Evolutionary conservation across 345 rosid species (phyloP), one percentile per base, ranked within the genome.

Genomic region (Excoecaria agallocha): DNA sequence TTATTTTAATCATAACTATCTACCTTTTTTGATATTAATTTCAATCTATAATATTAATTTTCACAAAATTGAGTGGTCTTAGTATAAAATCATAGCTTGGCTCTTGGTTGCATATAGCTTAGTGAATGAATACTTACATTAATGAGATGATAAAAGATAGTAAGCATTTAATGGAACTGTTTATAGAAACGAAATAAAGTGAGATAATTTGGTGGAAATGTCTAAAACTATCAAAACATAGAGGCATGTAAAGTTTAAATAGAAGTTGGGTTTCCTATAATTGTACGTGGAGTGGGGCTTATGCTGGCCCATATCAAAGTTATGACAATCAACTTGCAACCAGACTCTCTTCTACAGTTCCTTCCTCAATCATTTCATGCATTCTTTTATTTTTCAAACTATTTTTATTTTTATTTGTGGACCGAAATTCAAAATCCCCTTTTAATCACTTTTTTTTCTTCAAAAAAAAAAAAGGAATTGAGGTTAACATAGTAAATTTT

Each of bases 231-330:
- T 8, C n/a, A 62, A 62, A 37, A 62, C 45, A 62, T 12, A 9
- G 9, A 41, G 56, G 63, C 63, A 41, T 8, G 9, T n/a, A 60
- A 62, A 12, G 19, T 35, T 46, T 61, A 72, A n/a, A 30, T 48
- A 8, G 56, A 19, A 48, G 43, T 9, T 9, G 25, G 56, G 56
- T n/a, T 46, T 30, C 43, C 30, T 17, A 35, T 54, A 54, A 54
- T 54, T 52, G 35, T 49, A 35, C 35, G 13, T 24, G 54, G 4
- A 60, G 62, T 70, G 70, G 82, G 80, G 70, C 82, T 60, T 65
- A 10, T 35, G 19, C 20, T 75, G 86, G 79, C 49, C 83, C 84
- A 78, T 63, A 20, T 50, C 69, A 66, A 59, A 59, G 76, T 37
- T 39, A 30, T n/a, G 49, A 20, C 38, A 12, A 62, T 69, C 74